A percentile compares a stretch with the other conserved stretches of the same genome.
Conservation (phyloP, 352 stramenopile genomes). For the Paralagenidium karlingii region DNA sequence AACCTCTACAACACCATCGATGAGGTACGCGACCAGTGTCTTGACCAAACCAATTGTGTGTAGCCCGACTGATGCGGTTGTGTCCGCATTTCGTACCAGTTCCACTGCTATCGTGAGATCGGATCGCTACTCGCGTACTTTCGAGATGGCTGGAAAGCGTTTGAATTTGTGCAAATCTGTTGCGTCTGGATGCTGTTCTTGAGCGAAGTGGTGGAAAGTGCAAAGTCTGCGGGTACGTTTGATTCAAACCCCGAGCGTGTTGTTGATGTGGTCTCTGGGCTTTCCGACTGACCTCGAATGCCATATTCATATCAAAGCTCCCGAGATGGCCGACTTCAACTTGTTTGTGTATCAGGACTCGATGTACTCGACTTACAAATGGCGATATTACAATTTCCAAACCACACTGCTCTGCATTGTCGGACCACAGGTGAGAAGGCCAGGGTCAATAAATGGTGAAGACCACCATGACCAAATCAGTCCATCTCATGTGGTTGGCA, state of each 20-base stretch:
- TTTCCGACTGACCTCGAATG: too few relatives aligned
- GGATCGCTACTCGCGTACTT: conserved; percentile 48
- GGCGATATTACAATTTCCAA: conserved; percentile 51
- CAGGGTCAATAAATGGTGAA: too few relatives aligned
- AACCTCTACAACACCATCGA: conserved; percentile 54
- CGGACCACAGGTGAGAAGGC: conserved; percentile 44
- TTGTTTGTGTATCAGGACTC: too few relatives aligned
- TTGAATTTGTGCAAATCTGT: conserved; percentile 55
- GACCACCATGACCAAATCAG: too few relatives aligned
- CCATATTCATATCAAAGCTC: too few relatives aligned
- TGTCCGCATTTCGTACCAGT: conserved; percentile 10
- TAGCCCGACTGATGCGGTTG: not conserved
- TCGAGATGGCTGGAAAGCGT: conserved; percentile 65
- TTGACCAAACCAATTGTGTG: too few relatives aligned
- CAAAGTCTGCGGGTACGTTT: too few relatives aligned
- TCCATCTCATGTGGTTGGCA: too few relatives aligned
- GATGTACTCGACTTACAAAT: conserved; percentile 41
- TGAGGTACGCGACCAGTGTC: conserved; percentile 22
- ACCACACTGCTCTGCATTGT: conserved; percentile 71
- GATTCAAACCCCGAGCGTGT: too few relatives aligned
- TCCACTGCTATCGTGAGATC: conserved; percentile 28
- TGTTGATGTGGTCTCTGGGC: too few relatives aligned
- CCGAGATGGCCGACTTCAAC: too few relatives aligned
- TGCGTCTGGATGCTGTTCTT: conserved; percentile 55
- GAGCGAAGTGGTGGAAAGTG: conserved; percentile 36